Evolutionary conservation across 2,329 filamentous ascomycete genomes (phyloP).

Genomic region (Botrytis fabae): DNA sequence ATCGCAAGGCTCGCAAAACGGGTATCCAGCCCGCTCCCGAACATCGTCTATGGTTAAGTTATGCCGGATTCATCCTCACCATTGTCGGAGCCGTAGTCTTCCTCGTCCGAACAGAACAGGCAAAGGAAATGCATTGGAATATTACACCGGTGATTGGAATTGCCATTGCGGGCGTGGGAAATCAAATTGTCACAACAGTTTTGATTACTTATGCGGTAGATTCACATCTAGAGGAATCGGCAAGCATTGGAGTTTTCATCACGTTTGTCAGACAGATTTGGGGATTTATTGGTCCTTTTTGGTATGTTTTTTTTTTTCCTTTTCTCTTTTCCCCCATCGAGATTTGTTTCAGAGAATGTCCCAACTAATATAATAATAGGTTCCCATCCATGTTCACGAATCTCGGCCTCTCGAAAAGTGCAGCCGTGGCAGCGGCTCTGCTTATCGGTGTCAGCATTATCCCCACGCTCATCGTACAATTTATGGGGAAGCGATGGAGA

Average conservation of each 20-base stretch:
- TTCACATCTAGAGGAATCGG: conserved; percentile 53
- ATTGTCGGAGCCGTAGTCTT: conserved; percentile 56
- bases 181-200: conserved; percentile 55
- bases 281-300: conserved; percentile 45
- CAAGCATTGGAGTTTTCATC: conserved; percentile 58
- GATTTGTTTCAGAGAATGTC: background rate
- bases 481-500: conserved; percentile 26
- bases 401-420: conserved; percentile 41
- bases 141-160: conserved; percentile 57
- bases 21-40: conserved; percentile 46
- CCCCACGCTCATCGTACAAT: conserved; percentile 41
- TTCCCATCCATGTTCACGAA: conserved; percentile 45
- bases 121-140: conserved; percentile 50
- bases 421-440: conserved; percentile 43
- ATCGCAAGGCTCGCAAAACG: conserved; percentile 42
- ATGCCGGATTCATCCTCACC: conserved; percentile 51
- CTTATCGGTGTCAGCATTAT: conserved; percentile 41
- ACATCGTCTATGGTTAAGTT: conserved; percentile 58
- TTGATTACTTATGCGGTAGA: conserved; percentile 51
- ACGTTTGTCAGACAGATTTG: conserved; percentile 56
- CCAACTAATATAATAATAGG: conserved; percentile 24
- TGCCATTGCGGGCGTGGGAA: conserved; percentile 53
- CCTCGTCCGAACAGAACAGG: conserved; percentile 51
- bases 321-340: too few relatives aligned
- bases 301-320: conserved; percentile 1